A percentile compares a stretch with the other conserved stretches of the same genome.
Conservation (phyloP, 305 asterid genomes). For the Rubia tinctorum region DNA sequence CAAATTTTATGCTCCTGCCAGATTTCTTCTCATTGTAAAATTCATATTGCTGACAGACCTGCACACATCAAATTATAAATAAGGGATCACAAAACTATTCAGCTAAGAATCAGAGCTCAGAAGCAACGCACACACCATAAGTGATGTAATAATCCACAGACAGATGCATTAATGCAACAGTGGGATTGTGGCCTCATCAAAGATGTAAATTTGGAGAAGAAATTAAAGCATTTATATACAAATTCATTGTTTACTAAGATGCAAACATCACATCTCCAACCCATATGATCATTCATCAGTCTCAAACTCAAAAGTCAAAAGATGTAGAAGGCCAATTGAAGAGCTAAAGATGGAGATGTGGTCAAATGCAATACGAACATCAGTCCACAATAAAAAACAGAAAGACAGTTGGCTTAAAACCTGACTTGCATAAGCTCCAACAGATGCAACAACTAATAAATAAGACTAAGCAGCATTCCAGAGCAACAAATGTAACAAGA, state of each 20-base stretch:
- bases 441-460: not conserved
- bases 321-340: not conserved
- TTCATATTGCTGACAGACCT: constrained; percentile 98
- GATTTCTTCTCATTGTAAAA: constrained; percentile 71
- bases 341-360: not conserved
- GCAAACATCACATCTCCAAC: not conserved
- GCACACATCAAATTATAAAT: constrained; percentile 24
- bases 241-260: not conserved
- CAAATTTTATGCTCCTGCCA: constrained; percentile 76
- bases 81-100: not conserved
- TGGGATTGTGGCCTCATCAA: not conserved
- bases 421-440: not conserved
- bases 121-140: not conserved
- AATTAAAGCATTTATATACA: not conserved
- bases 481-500: not conserved
- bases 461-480: not conserved
- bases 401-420: not conserved
- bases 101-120: not conserved
- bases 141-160: not conserved
- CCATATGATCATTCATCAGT: not conserved
- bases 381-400: not conserved
- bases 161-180: not conserved
- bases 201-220: not conserved
- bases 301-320: not conserved
- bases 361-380: not conserved